A percentile compares a stretch with the other conserved stretches of the same genome.
phyloP scores from a whole-genome alignment of 2,329 filamentous ascomycete genomes.

The Cercospora brassicicola region DNA sequence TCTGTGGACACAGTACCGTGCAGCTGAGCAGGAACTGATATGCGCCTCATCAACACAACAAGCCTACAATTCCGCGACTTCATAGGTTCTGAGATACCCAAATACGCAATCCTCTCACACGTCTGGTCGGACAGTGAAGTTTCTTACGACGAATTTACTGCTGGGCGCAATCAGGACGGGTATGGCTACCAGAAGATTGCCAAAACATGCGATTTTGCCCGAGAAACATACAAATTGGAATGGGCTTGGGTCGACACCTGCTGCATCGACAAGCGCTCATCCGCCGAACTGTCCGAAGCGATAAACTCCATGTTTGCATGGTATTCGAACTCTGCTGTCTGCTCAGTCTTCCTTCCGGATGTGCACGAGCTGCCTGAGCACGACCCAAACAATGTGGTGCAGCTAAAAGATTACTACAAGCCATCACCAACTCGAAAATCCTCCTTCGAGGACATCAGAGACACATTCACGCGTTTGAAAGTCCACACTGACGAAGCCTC shows the following conservation, averaged over 20 bases:
- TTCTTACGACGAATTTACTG: constrained; percentile 7
- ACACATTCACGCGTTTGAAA: background rate
- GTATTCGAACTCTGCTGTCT: constrained; percentile 21
- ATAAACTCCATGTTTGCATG: constrained; percentile 29
- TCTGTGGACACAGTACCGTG: background rate
- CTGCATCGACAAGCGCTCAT: constrained; percentile 24
- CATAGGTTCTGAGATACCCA: constrained; percentile 11
- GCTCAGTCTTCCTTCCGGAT: constrained; percentile 23
- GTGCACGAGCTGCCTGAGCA: background rate
- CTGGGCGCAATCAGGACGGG: background rate
- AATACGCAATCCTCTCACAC: constrained; percentile 27
- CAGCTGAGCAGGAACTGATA: background rate
- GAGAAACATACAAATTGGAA: background rate
- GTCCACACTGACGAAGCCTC: background rate
- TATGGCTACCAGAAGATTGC: constrained; percentile 19
- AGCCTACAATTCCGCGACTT: constrained; percentile 21
- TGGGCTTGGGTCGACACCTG: constrained; percentile 28
- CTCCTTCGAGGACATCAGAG: background rate
- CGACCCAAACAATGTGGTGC: background rate
- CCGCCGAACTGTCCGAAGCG: constrained; percentile 22
- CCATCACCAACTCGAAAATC: background rate
- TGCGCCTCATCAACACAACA: constrained; percentile 22
- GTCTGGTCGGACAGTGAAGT: constrained; percentile 19
- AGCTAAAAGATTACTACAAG: background rate
- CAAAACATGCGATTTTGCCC: constrained; percentile 6